Conservation (phyloP, 2,329 filamentous ascomycete species). For the Dothideomycetes sp. region DNA sequence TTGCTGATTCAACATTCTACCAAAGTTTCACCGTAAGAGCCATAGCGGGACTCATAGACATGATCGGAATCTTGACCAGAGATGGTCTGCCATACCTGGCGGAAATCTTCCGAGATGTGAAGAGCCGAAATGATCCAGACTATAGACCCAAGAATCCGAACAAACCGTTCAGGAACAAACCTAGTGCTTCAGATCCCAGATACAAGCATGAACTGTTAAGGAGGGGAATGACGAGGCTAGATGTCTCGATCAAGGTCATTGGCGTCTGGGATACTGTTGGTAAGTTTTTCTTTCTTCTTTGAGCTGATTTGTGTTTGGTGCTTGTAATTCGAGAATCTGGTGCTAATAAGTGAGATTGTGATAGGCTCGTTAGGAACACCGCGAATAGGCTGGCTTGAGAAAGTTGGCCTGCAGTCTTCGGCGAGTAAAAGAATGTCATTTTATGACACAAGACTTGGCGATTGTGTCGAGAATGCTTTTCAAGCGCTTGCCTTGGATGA, state of each 20-base stretch:
- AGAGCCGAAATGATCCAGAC: constrained; percentile 33
- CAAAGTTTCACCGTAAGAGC: constrained; percentile 27
- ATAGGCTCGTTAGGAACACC: constrained; percentile 34
- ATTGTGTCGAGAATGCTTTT: constrained; percentile 35
- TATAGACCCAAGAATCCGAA: constrained; percentile 39
- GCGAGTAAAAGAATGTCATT: constrained; percentile 31
- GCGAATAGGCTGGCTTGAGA: constrained; percentile 33
- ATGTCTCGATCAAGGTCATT: constrained; percentile 33
- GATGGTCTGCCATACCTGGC: constrained; percentile 36
- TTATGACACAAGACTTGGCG: constrained; percentile 38
- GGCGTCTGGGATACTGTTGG: constrained; percentile 40
- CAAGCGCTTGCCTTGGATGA: constrained; percentile 39
- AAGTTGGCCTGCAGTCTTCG: constrained; percentile 26
- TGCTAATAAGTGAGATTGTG: too few species aligned
- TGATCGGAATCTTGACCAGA: constrained; percentile 41
- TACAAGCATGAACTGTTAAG: constrained; percentile 34
- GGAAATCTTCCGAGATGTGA: constrained; percentile 39
- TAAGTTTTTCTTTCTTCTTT: too few species aligned
- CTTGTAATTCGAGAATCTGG: too few species aligned
- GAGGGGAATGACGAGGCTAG: constrained; percentile 25
- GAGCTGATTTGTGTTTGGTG: too few species aligned
- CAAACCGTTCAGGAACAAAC: constrained; percentile 39
- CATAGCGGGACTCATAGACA: constrained; percentile 36
- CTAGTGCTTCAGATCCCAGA: constrained; percentile 32
- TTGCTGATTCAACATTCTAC: too few species aligned